A percentile compares a stretch with the other conserved stretches of the same genome.
Evolutionary conservation across 768 basidiomycete genomes (phyloP).

Genomic region (Lentinus brumalis): DNA sequence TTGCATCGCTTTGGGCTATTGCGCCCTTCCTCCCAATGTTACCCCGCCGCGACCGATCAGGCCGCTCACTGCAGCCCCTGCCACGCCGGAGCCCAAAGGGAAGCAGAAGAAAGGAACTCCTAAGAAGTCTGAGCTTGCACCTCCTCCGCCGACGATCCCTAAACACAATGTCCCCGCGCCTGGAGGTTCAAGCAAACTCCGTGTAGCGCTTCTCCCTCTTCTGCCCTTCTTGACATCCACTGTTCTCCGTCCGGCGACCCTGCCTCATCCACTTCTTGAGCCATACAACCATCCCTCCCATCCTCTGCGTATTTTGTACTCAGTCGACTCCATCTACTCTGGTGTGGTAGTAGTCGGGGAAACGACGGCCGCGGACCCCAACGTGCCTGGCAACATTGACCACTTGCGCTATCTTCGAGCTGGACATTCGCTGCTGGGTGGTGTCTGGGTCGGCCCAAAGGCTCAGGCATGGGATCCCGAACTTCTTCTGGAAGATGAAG

Average conservation of each 20-base stretch:
- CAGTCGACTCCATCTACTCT: slow-evolving; percentile 64
- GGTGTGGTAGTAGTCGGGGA: slow-evolving; percentile 87
- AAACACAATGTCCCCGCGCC: background rate
- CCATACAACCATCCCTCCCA: slow-evolving; percentile 54
- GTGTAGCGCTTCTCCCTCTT: slow-evolving; percentile 23
- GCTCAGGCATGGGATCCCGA: slow-evolving; percentile 24
- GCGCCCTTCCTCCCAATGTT: slow-evolving; percentile 15
- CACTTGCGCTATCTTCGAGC: slow-evolving; percentile 49
- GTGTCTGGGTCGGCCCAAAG: slow-evolving; percentile 71
- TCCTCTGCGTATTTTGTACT: slow-evolving; percentile 67
- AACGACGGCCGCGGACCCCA: slow-evolving; percentile 39
- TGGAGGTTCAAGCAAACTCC: slow-evolving; percentile 1
- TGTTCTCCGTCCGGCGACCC: slow-evolving; percentile 53
- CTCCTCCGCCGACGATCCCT: background rate
- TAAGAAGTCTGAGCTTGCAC: background rate
- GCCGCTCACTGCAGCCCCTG: background rate
- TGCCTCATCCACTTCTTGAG: slow-evolving; percentile 52
- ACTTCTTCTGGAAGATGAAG: slow-evolving; percentile 49
- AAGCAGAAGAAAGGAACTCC: slow-evolving; percentile 9
- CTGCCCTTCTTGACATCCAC: slow-evolving; percentile 39
- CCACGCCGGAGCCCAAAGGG: slow-evolving; percentile 3
- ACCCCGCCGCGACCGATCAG: background rate
- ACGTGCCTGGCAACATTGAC: slow-evolving; percentile 28
- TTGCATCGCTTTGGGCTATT: slow-evolving; percentile 17
- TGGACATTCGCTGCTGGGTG: slow-evolving; percentile 57